These are phyloP conservation scores for Geum urbanum DNA, from an alignment of 306 rosid species.

Conservation along the genomic window DNA sequence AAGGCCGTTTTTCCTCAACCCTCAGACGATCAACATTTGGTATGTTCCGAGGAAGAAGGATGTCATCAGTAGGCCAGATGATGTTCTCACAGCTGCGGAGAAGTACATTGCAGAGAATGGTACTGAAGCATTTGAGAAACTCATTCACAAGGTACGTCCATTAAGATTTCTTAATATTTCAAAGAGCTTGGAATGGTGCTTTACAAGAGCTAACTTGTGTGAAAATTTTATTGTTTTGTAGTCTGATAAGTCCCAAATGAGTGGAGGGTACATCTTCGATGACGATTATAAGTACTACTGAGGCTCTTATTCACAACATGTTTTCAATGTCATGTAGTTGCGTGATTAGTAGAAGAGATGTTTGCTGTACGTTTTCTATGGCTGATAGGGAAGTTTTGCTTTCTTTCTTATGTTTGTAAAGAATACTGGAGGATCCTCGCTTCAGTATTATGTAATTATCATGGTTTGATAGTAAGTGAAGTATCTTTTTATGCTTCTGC, in stretches of 20 bases:
- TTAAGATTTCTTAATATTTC: too few species aligned
- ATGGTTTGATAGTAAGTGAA: neutral
- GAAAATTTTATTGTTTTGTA: conserved; percentile 25
- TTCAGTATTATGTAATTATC: neutral
- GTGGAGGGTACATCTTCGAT: conserved; percentile 29
- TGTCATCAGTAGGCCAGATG: conserved; percentile 45
- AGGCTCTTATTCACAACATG: neutral
- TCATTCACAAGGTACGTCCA: conserved; percentile 64
- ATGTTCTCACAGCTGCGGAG: conserved; percentile 82
- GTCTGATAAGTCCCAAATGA: conserved; percentile 66
- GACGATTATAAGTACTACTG: conserved; percentile 28
- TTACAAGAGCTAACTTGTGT: neutral
- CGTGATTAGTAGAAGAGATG: neutral
- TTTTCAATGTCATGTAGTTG: neutral
- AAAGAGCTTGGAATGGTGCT: neutral
- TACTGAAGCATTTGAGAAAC: conserved; percentile 56
- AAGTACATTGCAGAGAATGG: conserved; percentile 79
- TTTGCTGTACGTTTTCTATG: neutral
- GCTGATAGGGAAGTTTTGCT: neutral
- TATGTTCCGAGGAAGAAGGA: conserved; percentile 86
- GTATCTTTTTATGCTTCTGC: neutral
- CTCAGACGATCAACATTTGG: conserved; percentile 79
- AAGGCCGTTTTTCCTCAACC: conserved; percentile 70
- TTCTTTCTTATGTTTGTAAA: neutral
- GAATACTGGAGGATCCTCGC: neutral